Base-by-base conservation (phyloP, 768 basidiomycete genomes). In the Trametes cinnabarina region DNA sequence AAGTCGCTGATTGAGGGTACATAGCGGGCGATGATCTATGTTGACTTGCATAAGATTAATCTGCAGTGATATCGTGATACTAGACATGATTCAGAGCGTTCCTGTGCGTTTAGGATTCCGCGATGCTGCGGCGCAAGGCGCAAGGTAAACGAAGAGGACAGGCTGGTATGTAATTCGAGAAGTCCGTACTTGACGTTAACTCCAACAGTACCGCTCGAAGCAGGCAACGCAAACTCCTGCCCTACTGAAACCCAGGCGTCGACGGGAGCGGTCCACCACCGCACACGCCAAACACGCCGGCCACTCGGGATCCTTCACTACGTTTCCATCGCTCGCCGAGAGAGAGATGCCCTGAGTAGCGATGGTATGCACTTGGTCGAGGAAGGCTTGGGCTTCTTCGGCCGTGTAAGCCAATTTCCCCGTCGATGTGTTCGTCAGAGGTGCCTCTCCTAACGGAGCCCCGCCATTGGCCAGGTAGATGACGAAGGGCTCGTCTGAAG, bases 241-340 rank as follows among this genome's bases (percentile, higher is more conserved):
- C 46, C 70, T 54, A 51, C 17, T 5, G 10, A 63, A 35, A 12
- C 66, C 65, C 44, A 44, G 0, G 15, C 57, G 46, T n/a, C 54
- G 61, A 39, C 73, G 57, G 47, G 66, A 52, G 11, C 71, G 65
- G 28, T 74, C 87, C 78, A 73, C 82, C 63, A 77, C 80, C 58
- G 80, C 91, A 68, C 92, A 87, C 66, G 83, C 82, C 20, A 94
- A 74, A 64, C 91, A 93, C 37, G 76, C 77, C 3, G 85, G 78
- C 75, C 79, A 88, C 50, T 80, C 65, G 3, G 73, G 66, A 56
- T 86, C 90, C 28, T 66, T 67, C 34, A 20, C 52, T 54, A 37
- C 2, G 37, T 66, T 69, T 0, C 62, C 70, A 41, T 71, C 65
- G 17, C 59, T 32, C 17, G 66, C 66, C 15, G 72, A 35, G 3